Evolutionary conservation across 2,329 filamentous ascomycete species (phyloP).

Genomic region (Ophiostoma novo-ulmi): DNA sequence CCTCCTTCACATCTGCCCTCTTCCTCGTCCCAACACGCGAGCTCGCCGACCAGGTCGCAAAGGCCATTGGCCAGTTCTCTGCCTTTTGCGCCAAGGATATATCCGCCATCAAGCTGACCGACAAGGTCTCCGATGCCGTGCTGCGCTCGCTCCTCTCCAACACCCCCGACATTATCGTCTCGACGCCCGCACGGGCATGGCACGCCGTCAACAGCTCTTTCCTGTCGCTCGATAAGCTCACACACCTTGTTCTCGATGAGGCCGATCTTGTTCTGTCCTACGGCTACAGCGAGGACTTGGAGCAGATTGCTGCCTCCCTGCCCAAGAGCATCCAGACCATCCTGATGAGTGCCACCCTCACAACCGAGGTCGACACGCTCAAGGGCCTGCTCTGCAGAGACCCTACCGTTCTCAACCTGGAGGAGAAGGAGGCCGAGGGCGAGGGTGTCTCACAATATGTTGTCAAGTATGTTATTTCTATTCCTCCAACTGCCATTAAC

Average conservation of each 20-base stretch:
- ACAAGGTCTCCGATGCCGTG: slow-evolving; percentile 84
- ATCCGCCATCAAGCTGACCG: slow-evolving; percentile 76
- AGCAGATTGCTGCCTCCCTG: slow-evolving; percentile 69
- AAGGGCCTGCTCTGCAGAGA: slow-evolving; percentile 80
- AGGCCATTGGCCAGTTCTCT: slow-evolving; percentile 69
- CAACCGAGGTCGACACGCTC: slow-evolving; percentile 72
- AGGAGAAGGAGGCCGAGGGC: slow-evolving; percentile 72
- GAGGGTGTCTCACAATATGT: slow-evolving; percentile 80
- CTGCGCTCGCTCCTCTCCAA: slow-evolving; percentile 81
- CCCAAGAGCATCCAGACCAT: slow-evolving; percentile 85
- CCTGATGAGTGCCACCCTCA: slow-evolving; percentile 90
- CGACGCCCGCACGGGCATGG: slow-evolving; percentile 80
- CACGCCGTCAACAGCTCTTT: slow-evolving; percentile 69
- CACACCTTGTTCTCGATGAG: slow-evolving; percentile 84
- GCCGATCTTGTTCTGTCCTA: slow-evolving; percentile 91
- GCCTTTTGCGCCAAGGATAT: slow-evolving; percentile 82
- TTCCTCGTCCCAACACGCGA: slow-evolving; percentile 93
- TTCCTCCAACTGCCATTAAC: not conserved
- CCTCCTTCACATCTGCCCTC: slow-evolving; percentile 62
- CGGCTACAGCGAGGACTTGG: slow-evolving; percentile 85
- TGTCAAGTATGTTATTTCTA: slow-evolving; percentile 55
- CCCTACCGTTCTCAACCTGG: slow-evolving; percentile 73
- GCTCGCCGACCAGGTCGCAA: slow-evolving; percentile 84
- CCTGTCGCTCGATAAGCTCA: slow-evolving; percentile 64
- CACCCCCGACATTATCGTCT: slow-evolving; percentile 81